Percentiles rank a stretch among this genome's conserved stretches.
phyloP scores from a whole-genome alignment of 163 green algal genomes.

The Trebouxiophyceae sp. region DNA sequence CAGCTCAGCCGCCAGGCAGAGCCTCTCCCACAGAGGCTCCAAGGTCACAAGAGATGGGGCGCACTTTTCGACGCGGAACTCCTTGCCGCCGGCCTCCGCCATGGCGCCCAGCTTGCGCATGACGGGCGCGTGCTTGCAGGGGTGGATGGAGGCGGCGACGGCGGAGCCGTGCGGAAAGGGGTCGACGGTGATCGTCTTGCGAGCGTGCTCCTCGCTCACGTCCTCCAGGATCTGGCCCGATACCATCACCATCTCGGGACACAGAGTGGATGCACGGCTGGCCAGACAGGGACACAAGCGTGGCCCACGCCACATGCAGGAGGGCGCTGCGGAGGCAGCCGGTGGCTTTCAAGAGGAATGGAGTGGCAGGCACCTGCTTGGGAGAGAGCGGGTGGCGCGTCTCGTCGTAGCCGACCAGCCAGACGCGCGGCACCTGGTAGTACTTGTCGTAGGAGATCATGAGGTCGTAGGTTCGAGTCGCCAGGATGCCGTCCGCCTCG shows the following conservation, averaged over 20 bases:
- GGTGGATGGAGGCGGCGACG: constrained; percentile 77
- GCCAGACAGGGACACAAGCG: too few species aligned
- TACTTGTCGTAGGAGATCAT: constrained; percentile 90
- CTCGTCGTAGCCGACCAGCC: constrained; percentile 86
- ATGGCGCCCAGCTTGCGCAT: constrained; percentile 78
- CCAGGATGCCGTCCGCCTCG: constrained; percentile 52
- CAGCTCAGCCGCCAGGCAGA: not conserved
- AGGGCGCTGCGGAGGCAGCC: not conserved
- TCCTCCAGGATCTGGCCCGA: constrained; percentile 82
- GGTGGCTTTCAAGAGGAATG: too few species aligned
- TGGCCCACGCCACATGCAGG: too few species aligned
- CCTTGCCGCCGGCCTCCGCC: constrained; percentile 30
- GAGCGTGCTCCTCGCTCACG: constrained; percentile 75
- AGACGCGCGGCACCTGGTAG: constrained; percentile 75
- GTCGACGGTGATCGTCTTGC: constrained; percentile 87
- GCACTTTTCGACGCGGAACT: constrained; percentile 34
- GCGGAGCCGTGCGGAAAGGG: constrained; percentile 62
- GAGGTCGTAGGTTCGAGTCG: constrained; percentile 84
- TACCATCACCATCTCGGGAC: too few species aligned
- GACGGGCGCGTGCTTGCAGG: constrained; percentile 74
- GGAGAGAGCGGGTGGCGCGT: constrained; percentile 48
- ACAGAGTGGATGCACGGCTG: too few species aligned
- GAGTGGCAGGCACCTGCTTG: constrained; percentile 38
- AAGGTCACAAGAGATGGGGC: too few species aligned
- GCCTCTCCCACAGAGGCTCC: too few species aligned